Evolutionary conservation across 1,284 basidiomycete species (phyloP), one percentile per base, ranked within the genome.

Genomic region (Boletellus sp.): DNA sequence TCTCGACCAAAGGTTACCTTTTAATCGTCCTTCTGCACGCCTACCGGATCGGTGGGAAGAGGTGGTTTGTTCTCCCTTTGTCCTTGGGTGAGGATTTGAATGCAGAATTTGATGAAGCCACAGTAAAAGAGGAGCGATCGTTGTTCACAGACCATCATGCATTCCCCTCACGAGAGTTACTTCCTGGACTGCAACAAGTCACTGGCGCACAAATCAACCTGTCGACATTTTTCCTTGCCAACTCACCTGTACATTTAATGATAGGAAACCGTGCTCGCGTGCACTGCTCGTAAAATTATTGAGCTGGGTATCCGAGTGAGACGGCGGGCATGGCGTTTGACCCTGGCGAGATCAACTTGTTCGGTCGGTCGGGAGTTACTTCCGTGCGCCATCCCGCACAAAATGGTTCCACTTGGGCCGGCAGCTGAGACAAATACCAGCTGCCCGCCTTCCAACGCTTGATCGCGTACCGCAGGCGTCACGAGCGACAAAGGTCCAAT

Each of bases 381-480:
- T 75, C 75, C 1, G 66, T 60, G 4, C 66, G 39, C 77, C 75
- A 3, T 76, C 62, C n/a, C 80, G 58, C 15, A 93, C 70, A 60
- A 80, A 87, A 10, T 80, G 80, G 67, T 91, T 93, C 83, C 90
- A 96, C 21, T 87, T 55, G 30, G 89, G 30, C 30, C 30, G 13
- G 30, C 30, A 15, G 30, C 10, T 32, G 30, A 30, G 30, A 30
- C 3, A 13, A 8, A 28, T 28, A 28, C 10, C 26, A 28, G 26
- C 10, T 10, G 26, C 26, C 26, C 26, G 3, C 26, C 26, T 11
- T 11, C 26, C 10, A 11, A 28, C 26, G 26, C 82, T 82, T 88
- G 68, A 97, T 97, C 1, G 93, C 92, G 65, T 95, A 96, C 58
- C 93, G 91, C 1, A 93, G 91, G 66, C 95, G 97, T 66, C 95